Conservation (phyloP, 805 yeast species). For the Myxozyma neglecta region DNA sequence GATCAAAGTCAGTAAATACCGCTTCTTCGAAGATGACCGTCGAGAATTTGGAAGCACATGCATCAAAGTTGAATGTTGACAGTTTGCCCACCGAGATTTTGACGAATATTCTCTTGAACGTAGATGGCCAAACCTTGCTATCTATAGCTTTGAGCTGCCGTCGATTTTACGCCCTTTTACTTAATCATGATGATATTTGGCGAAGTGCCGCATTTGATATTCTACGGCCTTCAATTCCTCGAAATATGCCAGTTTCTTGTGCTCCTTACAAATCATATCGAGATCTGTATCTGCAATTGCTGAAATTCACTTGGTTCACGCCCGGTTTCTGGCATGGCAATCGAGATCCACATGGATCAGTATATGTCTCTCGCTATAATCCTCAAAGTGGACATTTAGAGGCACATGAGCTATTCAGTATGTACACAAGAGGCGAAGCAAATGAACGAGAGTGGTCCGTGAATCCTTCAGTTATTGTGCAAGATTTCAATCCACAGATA, state of each 20-base stretch:
- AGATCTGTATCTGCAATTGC: conserved; percentile 24
- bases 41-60: not conserved
- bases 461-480: conserved; percentile 18
- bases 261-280: conserved; percentile 30
- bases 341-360: conserved; percentile 32
- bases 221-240: conserved; percentile 17
- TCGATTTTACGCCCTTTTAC: conserved; percentile 11
- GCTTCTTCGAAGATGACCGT: not conserved
- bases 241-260: conserved; percentile 2
- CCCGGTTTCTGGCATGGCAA: conserved; percentile 38
- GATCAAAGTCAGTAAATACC: not conserved
- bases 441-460: conserved; percentile 17
- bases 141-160: conserved; percentile 28
- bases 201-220: conserved; percentile 17
- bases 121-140: conserved; percentile 28
- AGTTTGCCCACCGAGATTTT: conserved; percentile 32
- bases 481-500: conserved; percentile 16
- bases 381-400: conserved; percentile 29
- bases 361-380: conserved; percentile 33
- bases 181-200: conserved; percentile 31
- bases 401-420: conserved; percentile 25
- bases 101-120: conserved; percentile 12
- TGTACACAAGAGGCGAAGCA: conserved; percentile 4
- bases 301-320: conserved; percentile 34
- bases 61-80: not conserved